These are phyloP conservation scores for Furcasterigmium sp. DNA, from an alignment of 2,329 filamentous ascomycete genomes.

Conservation along the genomic window DNA sequence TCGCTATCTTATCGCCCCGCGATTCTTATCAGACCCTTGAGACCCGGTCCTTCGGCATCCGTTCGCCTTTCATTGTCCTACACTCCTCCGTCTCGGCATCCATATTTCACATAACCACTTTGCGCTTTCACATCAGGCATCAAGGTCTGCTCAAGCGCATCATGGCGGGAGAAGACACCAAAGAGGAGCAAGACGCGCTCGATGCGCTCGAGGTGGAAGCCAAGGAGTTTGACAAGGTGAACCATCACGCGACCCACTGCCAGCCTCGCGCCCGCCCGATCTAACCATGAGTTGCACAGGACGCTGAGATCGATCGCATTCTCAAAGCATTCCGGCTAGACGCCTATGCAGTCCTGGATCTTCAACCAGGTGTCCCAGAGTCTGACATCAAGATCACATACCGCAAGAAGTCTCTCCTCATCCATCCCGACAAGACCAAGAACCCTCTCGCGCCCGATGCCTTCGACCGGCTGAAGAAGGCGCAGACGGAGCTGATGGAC, in stretches of 20 bases:
- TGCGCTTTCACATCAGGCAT: too few relatives aligned
- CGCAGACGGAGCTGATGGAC: constrained; percentile 84
- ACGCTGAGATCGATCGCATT: constrained; percentile 93
- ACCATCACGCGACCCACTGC: constrained; percentile 8
- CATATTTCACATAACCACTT: too few relatives aligned
- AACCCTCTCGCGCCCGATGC: constrained; percentile 89
- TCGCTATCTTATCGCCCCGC: constrained; percentile 10
- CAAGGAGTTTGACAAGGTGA: constrained; percentile 86
- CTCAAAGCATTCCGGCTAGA: constrained; percentile 78
- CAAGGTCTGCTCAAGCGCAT: constrained; percentile 1
- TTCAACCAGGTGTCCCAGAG: constrained; percentile 91
- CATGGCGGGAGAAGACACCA: constrained; percentile 31
- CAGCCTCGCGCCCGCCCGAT: neutral
- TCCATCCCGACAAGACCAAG: constrained; percentile 96
- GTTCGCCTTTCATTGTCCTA: too few relatives aligned
- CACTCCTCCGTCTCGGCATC: too few relatives aligned
- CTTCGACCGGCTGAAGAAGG: constrained; percentile 94
- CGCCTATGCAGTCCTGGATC: constrained; percentile 86
- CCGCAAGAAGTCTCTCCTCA: constrained; percentile 96
- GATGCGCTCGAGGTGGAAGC: constrained; percentile 77
- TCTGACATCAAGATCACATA: constrained; percentile 94
- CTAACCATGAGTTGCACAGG: constrained; percentile 41
- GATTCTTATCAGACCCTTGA: neutral
- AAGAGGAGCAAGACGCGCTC: constrained; percentile 68
- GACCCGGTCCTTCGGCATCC: too few relatives aligned